These are phyloP conservation scores for Osmanthus fragrans DNA, from an alignment of 257 asterid species.

Conservation along the genomic window DNA sequence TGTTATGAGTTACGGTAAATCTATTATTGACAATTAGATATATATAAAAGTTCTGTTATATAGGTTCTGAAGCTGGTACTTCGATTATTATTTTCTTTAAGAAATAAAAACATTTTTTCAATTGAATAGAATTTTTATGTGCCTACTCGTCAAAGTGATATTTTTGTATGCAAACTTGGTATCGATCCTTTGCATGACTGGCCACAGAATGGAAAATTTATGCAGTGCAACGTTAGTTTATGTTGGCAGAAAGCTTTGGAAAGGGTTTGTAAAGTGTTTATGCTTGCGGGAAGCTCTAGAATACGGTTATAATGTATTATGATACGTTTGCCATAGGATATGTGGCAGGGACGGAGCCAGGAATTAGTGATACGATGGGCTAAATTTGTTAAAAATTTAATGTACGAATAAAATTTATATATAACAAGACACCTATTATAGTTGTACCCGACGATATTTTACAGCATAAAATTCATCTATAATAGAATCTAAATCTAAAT, in stretches of 20 bases:
- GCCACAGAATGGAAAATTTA: not conserved
- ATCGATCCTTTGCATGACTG: not conserved
- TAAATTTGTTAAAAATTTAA: too few relatives aligned
- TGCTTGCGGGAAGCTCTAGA: not conserved
- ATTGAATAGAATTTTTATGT: not conserved
- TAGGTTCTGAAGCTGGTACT: slow-evolving; percentile 4
- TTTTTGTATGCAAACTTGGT: not conserved
- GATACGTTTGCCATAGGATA: not conserved
- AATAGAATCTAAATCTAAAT: too few relatives aligned
- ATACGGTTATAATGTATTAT: not conserved
- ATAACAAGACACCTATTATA: too few relatives aligned
- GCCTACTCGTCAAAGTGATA: not conserved
- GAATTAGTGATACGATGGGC: too few relatives aligned
- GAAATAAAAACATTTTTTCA: not conserved
- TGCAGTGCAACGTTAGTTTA: not conserved
- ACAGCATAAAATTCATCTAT: too few relatives aligned
- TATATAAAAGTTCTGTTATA: not conserved
- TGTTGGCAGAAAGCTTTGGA: not conserved
- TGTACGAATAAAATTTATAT: too few relatives aligned
- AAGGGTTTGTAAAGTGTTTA: not conserved
- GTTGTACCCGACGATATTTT: too few relatives aligned
- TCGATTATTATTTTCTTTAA: not conserved
- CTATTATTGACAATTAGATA: not conserved
- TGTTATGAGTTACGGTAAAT: not conserved
- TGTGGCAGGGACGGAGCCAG: too few relatives aligned